Evolutionary conservation across 805 yeast genomes (phyloP).

Genomic region (Ogataea parapolymorpha): DNA sequence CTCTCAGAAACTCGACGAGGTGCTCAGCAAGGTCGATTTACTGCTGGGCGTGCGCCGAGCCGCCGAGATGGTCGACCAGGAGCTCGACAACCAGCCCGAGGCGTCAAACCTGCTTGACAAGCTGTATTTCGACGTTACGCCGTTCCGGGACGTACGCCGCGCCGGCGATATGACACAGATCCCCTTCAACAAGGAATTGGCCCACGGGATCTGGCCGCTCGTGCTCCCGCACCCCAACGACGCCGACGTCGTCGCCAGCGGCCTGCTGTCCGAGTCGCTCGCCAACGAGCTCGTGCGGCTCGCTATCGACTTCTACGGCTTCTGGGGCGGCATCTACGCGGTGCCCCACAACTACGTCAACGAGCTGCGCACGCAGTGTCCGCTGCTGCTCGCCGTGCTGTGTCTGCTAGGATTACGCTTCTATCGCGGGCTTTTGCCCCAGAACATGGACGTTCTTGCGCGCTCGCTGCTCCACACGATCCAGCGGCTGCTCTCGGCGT

Average conservation of each 20-base stretch:
- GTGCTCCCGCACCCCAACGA: neutral
- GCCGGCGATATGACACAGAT: slow-evolving; percentile 19
- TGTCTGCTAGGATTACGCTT: slow-evolving; percentile 58
- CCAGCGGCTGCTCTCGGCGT: slow-evolving; percentile 42
- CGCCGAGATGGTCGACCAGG: slow-evolving; percentile 2
- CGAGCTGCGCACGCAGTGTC: slow-evolving; percentile 45
- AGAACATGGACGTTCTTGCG: slow-evolving; percentile 31
- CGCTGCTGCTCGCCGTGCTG: slow-evolving; percentile 60
- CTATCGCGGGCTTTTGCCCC: slow-evolving; percentile 11
- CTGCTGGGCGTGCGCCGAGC: slow-evolving; percentile 3
- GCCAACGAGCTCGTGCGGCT: slow-evolving; percentile 45
- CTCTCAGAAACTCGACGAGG: slow-evolving; percentile 3
- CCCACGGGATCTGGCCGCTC: slow-evolving; percentile 10
- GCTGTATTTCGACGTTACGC: slow-evolving; percentile 22
- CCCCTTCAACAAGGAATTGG: slow-evolving; percentile 28
- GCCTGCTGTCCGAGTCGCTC: slow-evolving; percentile 44
- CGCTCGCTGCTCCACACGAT: slow-evolving; percentile 43
- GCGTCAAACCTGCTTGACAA: slow-evolving; percentile 9
- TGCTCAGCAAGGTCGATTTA: slow-evolving; percentile 1
- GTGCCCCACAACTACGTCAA: slow-evolving; percentile 52
- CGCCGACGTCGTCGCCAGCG: slow-evolving; percentile 30
- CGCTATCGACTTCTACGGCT: slow-evolving; percentile 57
- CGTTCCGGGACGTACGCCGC: slow-evolving; percentile 24
- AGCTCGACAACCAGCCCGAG: slow-evolving; percentile 1
- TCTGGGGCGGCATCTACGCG: slow-evolving; percentile 52